These are phyloP conservation scores for Syncephalastrum racemosum DNA, from an alignment of 371 early-diverging fungal genomes.

Conservation along the genomic window DNA sequence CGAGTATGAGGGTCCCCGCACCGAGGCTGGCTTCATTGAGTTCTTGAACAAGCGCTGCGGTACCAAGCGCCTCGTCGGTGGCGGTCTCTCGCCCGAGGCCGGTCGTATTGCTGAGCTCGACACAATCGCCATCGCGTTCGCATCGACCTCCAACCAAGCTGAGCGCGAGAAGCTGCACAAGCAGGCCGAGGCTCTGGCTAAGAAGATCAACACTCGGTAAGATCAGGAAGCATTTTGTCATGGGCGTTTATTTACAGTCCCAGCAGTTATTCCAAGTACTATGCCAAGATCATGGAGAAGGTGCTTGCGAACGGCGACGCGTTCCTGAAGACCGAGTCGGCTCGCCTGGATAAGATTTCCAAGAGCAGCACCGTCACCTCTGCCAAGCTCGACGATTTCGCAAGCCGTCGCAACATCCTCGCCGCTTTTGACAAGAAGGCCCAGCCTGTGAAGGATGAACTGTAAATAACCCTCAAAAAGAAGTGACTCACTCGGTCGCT, in stretches of 20 bases:
- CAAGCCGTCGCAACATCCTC: slow-evolving; percentile 76
- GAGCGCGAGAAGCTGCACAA: slow-evolving; percentile 37
- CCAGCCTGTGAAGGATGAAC: slow-evolving; percentile 28
- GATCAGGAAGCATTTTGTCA: neutral
- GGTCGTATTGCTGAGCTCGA: slow-evolving; percentile 76
- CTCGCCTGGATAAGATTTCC: slow-evolving; percentile 71
- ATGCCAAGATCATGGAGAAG: slow-evolving; percentile 77
- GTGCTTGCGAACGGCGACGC: slow-evolving; percentile 52
- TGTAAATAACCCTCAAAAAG: slow-evolving; percentile 12
- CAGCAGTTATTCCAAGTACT: slow-evolving; percentile 62
- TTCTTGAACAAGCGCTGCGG: slow-evolving; percentile 90
- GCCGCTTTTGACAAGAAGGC: slow-evolving; percentile 50
- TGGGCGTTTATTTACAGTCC: neutral
- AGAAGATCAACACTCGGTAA: slow-evolving; percentile 27
- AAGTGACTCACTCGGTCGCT: neutral
- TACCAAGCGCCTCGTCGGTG: slow-evolving; percentile 79
- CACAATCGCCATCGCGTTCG: slow-evolving; percentile 63
- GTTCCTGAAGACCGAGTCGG: slow-evolving; percentile 65
- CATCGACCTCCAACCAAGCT: slow-evolving; percentile 38
- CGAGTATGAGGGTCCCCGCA: slow-evolving; percentile 77
- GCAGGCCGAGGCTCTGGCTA: slow-evolving; percentile 37
- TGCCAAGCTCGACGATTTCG: slow-evolving; percentile 74
- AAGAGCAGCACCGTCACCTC: slow-evolving; percentile 56
- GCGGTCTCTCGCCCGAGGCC: slow-evolving; percentile 63
- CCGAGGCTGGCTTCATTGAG: slow-evolving; percentile 79